Evolutionary conservation across 1,284 basidiomycete species (phyloP).

Genomic region (Cryptococcus sp.): DNA sequence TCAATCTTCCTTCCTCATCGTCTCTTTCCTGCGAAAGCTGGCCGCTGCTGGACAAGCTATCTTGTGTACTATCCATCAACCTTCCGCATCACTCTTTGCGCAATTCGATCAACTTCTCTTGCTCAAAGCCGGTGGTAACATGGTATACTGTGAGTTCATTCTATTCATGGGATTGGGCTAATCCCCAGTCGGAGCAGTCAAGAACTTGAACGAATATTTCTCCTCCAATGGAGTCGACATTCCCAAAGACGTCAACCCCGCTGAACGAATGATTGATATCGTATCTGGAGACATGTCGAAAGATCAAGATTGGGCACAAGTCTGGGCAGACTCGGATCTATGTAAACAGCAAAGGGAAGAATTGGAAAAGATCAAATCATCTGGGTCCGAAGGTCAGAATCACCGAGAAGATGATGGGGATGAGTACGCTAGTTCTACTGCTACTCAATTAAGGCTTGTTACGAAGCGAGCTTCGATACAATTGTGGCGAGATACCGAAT

Average conservation of each 20-base stretch:
- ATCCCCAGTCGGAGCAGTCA: constrained; percentile 49
- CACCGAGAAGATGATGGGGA: constrained; percentile 24
- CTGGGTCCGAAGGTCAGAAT: constrained; percentile 5
- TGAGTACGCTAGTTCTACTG: constrained; percentile 36
- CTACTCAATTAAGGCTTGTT: constrained; percentile 33
- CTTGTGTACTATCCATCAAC: constrained; percentile 38
- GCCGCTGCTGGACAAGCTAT: constrained; percentile 65
- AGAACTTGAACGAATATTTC: constrained; percentile 52
- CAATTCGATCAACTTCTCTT: constrained; percentile 52
- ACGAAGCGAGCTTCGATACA: constrained; percentile 34
- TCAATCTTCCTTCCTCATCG: constrained; percentile 55
- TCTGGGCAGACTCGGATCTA: constrained; percentile 58
- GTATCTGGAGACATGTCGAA: constrained; percentile 37
- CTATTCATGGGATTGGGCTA: not conserved
- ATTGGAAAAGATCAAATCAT: constrained; percentile 40
- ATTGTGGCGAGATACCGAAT: constrained; percentile 41
- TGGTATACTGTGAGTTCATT: constrained; percentile 46
- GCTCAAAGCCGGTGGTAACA: constrained; percentile 49
- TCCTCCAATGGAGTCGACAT: constrained; percentile 46
- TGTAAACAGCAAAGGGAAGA: constrained; percentile 43
- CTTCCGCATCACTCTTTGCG: constrained; percentile 35
- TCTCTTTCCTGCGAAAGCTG: constrained; percentile 58
- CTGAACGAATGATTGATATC: constrained; percentile 49
- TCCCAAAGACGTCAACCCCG: constrained; percentile 52
- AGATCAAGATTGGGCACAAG: constrained; percentile 64